Conservation (phyloP, 768 basidiomycete genomes). For the Gyrodon lividus region DNA sequence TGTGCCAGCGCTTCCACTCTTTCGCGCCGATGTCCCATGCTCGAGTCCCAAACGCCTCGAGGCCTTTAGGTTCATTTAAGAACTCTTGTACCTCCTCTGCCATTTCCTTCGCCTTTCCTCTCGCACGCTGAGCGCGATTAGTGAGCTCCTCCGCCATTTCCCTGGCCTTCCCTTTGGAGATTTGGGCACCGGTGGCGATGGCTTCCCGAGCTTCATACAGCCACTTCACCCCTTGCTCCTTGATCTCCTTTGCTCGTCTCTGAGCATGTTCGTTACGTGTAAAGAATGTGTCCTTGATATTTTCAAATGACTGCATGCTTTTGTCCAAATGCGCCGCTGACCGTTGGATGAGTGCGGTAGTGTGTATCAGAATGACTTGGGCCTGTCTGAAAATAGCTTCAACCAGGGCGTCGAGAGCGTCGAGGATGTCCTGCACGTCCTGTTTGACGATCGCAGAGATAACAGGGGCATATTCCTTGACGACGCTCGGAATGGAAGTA, state of each 20-base stretch:
- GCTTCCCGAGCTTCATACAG: constrained; percentile 42
- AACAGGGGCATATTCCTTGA: constrained; percentile 48
- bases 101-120: constrained; percentile 44
- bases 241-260: constrained; percentile 52
- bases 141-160: constrained; percentile 36
- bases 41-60: constrained; percentile 13
- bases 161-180: constrained; percentile 44
- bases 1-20: constrained; percentile 19
- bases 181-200: constrained; percentile 39
- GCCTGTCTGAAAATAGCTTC: constrained; percentile 49
- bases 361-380: constrained; percentile 27
- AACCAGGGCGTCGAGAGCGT: constrained; percentile 58
- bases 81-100: constrained; percentile 33
- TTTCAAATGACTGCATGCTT: constrained; percentile 36
- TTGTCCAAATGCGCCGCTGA: constrained; percentile 39
- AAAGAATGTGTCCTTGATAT: constrained; percentile 40
- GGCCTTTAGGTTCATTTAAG: constrained; percentile 20
- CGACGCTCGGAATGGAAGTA: constrained; percentile 46
- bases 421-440: constrained; percentile 56
- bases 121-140: constrained; percentile 44
- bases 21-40: constrained; percentile 18
- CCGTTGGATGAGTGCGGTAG: constrained; percentile 42
- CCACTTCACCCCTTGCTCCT: constrained; percentile 46
- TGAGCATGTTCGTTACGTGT: constrained; percentile 52
- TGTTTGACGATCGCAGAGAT: constrained; percentile 43